Evolutionary conservation across 73 alveolate species (phyloP).

Genomic region (Urostyla sp.): DNA sequence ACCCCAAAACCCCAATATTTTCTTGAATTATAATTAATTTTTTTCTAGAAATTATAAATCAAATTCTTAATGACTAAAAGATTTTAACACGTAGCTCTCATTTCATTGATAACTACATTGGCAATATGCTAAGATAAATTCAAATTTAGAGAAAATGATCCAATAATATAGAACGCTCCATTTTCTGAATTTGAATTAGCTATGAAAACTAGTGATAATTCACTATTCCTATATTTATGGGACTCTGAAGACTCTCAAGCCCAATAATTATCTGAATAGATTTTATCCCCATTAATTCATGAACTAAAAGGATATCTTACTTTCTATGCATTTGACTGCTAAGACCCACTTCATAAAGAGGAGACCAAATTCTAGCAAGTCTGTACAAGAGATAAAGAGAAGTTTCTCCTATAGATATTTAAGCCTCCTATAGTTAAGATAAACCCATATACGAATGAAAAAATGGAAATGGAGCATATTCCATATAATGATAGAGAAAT

Average conservation of each 20-base stretch:
- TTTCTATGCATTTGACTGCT: constrained; percentile 28
- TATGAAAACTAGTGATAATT: not conserved
- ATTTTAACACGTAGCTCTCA: no score
- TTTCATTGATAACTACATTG: no score
- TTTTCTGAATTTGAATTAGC: not conserved
- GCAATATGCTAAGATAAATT: no score
- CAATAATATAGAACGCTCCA: not conserved
- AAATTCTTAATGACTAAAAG: no score
- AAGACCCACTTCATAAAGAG: not conserved
- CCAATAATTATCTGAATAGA: constrained; percentile 5
- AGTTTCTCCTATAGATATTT: not conserved
- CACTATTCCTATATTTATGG: constrained; percentile 21
- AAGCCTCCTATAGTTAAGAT: constrained; percentile 27
- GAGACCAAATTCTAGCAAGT: constrained; percentile 2
- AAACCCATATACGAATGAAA: constrained; percentile 30
- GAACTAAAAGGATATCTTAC: constrained; percentile 13
- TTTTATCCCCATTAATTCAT: constrained; percentile 3
- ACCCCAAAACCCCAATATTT: no score
- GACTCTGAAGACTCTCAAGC: constrained; percentile 12
- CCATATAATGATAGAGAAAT: not conserved
- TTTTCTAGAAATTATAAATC: no score
- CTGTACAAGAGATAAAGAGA: not conserved
- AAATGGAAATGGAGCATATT: not conserved
- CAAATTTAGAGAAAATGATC: no score
- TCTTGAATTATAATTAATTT: no score